Conservation (phyloP, 73 alveolate species). For the Tetrahymena borealis region DNA sequence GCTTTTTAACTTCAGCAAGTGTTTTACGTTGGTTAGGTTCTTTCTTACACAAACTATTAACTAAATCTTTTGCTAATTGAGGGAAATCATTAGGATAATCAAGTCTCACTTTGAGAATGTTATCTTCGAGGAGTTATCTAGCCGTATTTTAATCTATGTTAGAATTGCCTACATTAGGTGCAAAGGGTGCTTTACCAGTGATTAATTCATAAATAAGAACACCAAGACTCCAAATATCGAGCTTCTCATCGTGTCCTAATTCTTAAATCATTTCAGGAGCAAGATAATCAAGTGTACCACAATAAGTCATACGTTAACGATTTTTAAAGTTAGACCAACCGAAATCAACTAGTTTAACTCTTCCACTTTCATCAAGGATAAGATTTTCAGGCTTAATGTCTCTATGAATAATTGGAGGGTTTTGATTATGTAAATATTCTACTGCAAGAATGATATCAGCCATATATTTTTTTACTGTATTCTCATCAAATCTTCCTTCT, state of each 20-base stretch:
- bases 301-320: constrained; percentile 49
- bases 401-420: constrained; percentile 70
- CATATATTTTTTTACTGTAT: constrained; percentile 58
- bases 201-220: constrained; percentile 63
- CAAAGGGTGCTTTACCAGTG: constrained; percentile 74
- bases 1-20: constrained; percentile 55
- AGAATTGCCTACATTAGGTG: constrained; percentile 31
- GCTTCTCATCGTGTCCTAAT: constrained; percentile 59
- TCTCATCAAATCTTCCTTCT: constrained; percentile 41
- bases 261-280: constrained; percentile 59
- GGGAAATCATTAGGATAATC: constrained; percentile 62
- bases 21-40: constrained; percentile 56
- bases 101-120: constrained; percentile 44
- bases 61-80: constrained; percentile 48
- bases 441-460: constrained; percentile 51
- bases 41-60: constrained; percentile 43
- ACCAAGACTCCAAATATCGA: constrained; percentile 79
- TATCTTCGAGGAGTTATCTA: constrained; percentile 23
- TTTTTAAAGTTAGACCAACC: constrained; percentile 70
- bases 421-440: constrained; percentile 49
- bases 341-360: constrained; percentile 69
- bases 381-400: constrained; percentile 66
- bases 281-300: constrained; percentile 60
- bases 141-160: constrained; percentile 17
- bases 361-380: constrained; percentile 49